These are phyloP conservation scores for Linnemannia elongata DNA, from an alignment of 192 early-diverging fungal genomes.

Conservation along the genomic window DNA sequence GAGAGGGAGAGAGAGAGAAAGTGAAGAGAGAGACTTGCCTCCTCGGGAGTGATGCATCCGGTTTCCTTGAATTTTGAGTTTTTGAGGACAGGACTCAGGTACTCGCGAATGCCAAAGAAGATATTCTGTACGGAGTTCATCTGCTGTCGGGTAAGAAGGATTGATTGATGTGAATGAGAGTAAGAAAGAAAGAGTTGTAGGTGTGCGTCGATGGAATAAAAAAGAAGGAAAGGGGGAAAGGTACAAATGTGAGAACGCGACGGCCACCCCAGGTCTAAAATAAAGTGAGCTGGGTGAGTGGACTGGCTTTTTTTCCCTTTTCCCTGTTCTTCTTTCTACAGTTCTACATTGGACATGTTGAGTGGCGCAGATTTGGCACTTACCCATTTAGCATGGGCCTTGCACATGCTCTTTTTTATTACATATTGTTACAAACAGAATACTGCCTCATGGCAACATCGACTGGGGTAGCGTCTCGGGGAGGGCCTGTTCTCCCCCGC, in stretches of 20 bases:
- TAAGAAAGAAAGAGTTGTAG: not conserved
- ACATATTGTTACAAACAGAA: not conserved
- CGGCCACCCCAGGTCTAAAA: not conserved
- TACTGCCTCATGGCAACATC: conserved; percentile 50
- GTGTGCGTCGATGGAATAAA: not conserved
- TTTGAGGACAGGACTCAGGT: conserved; percentile 93
- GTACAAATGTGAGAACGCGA: not conserved
- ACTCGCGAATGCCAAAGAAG: conserved; percentile 85
- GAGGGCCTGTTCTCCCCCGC: conserved; percentile 53
- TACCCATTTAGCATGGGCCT: not conserved
- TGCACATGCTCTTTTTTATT: not conserved
- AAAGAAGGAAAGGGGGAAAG: not conserved
- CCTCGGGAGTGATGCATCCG: conserved; percentile 95
- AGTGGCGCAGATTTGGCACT: not conserved
- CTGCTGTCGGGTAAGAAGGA: not conserved
- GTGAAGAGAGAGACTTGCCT: conserved; percentile 66
- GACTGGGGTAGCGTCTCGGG: conserved; percentile 60
- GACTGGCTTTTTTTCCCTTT: not conserved
- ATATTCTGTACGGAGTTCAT: conserved; percentile 75
- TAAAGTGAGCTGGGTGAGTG: not conserved
- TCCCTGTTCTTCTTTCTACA: no score
- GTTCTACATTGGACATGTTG: not conserved
- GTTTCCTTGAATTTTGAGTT: conserved; percentile 97
- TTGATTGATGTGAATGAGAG: not conserved
- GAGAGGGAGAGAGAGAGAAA: not conserved